Evolutionary conservation across 1,284 basidiomycete species (phyloP), one percentile per base, ranked within the genome.

Genomic region (Microstroma glucosiphilum): DNA sequence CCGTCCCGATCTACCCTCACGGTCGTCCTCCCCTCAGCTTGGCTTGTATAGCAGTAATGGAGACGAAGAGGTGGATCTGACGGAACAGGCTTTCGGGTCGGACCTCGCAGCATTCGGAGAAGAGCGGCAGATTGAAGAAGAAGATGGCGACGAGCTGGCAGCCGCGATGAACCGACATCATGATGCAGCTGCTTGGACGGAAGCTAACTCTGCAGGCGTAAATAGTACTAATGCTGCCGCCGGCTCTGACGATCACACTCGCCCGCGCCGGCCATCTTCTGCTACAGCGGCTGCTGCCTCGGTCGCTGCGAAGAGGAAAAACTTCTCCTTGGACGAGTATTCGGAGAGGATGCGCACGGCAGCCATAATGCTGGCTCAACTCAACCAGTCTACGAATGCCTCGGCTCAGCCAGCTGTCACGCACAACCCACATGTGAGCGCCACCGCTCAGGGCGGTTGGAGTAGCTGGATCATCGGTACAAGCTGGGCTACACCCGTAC

Each of bases 271-370:
- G 19, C 60, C 25, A 37, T 56, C 55, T 15, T 37, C 30, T 37
- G 30, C 30, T 37, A 37, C 30, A 12, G 15, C 43, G 4, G 43
- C 43, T n/a, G 43, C 43, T 48, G 4, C 43, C 17, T 48, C 43
- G 1, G n/a, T n/a, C n/a, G 51, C 59, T 56, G 55, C 56, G 17
- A 49, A 63, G 51, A 55, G 60, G 56, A 19, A 54, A 55, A 70
- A 60, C 17, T 75, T 77, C 51, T 75, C 75, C 12, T 66, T 98
- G 37, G 93, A 98, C 75, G 94, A 98, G 71, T 98, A 98, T 78
- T 94, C 94, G 0, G 91, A 96, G 73, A 86, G 94, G 51, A 98
- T 98, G 94, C 87, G 91, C 15, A 97, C 92, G 11, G 94, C 94
- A 1, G 94, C 96, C 2, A 88, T 98, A 72, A 97, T 99, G 94